Conservation (phyloP, 2,329 filamentous ascomycete genomes). For the Paecilomyces variotii region DNA sequence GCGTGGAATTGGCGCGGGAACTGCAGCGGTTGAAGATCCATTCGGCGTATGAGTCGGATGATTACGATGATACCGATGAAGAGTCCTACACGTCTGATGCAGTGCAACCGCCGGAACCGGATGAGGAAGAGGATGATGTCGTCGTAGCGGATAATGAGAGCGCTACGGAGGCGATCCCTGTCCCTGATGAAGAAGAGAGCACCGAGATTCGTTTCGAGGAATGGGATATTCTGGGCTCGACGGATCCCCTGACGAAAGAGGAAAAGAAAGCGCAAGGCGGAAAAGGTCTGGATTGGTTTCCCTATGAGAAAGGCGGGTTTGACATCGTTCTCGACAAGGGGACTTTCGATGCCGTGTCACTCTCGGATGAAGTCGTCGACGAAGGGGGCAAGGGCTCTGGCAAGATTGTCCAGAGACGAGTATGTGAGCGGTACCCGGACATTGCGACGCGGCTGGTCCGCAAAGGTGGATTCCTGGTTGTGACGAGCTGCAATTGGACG, state of each 20-base stretch:
- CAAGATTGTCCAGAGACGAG: conserved; percentile 38
- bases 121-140: conserved; percentile 16
- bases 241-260: conserved; percentile 18
- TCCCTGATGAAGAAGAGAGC: conserved; percentile 4
- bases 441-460: conserved; percentile 62
- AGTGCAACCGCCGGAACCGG: not conserved
- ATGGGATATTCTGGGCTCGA: conserved; percentile 56
- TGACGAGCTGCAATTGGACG: conserved; percentile 98
- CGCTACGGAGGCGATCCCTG: conserved; percentile 4
- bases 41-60: conserved; percentile 28
- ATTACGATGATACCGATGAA: conserved; percentile 58
- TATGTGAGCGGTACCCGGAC: conserved; percentile 67
- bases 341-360: conserved; percentile 88
- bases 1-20: conserved; percentile 63
- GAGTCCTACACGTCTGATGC: conserved; percentile 39
- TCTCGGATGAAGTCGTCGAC: conserved; percentile 38
- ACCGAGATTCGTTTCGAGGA: conserved; percentile 43
- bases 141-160: conserved; percentile 3
- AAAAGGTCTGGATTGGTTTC: conserved; percentile 29
- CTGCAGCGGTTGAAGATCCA: conserved; percentile 43
- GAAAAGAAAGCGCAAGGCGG: conserved; percentile 23
- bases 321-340: conserved; percentile 96
- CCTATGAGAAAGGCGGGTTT: conserved; percentile 50
- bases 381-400: conserved; percentile 18
- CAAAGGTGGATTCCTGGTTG: conserved; percentile 63